Evolutionary conservation across 176 grass and related monocot genomes (phyloP), one percentile per base, ranked within the genome.

Genomic region (Stipa capillata): DNA sequence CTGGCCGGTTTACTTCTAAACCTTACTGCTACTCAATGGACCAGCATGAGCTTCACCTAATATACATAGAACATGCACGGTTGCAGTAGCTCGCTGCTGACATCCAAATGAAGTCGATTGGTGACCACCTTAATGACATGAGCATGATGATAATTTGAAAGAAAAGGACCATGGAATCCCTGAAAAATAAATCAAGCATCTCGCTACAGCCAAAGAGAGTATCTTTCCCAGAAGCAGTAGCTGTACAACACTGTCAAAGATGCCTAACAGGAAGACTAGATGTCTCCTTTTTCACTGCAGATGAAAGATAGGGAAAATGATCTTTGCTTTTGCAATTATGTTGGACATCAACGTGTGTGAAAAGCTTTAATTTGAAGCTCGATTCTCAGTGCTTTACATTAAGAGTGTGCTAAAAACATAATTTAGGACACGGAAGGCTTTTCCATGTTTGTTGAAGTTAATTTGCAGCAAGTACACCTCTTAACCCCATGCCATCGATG

Each of bases 401-500:
- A 77, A 0, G 16, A 76, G 25, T 32, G 73, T 40, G 12, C 4
- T 6, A 13, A 31, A 15, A 74, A 7, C 12, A 55, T 27, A 33
- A 34, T 79, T 78, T 36, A 60, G 65, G 6, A 51, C 0, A 3
- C 21, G 2, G 3, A 60, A 31, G 35, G 36, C 1, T 65, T 45
- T n/a, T 9, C 17, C 27, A 13, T 55, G 53, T 14, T 45, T 1
- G 35, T 51, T 27, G 3, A 54, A 25, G 55, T 36, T 33, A 13
- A 33, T 85, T 3, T 62, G 32, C 32, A 77, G 31, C 18, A 65
- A 6, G 35, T 65, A 21, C 18, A 51, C 14, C 58, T 65, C n/a
- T 65, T 54, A 95, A 23, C 89, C 92, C 87, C 90, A 90, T 53
- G 86, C 89, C 80, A 94, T 86, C 15, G 86, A 94, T 61, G 87